Evolutionary conservation across 225 moss, liverwort and hornwort species (phyloP).

Genomic region (Bryoerythrophyllum caledonicum): DNA sequence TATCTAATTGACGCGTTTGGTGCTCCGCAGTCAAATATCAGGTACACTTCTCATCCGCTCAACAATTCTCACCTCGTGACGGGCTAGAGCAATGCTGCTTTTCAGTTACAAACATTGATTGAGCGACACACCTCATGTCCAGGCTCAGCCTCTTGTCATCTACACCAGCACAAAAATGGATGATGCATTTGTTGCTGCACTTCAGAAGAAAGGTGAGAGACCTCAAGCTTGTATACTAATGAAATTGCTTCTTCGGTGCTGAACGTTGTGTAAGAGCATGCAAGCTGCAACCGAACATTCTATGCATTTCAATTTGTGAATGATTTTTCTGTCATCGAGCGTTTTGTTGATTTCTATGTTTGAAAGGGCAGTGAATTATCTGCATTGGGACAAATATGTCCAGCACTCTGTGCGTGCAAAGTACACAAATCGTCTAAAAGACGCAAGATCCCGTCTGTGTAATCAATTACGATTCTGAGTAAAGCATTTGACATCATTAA

Average conservation of each 20-base stretch:
- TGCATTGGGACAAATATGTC: neutral
- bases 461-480: conserved; percentile 5
- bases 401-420: neutral
- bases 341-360: neutral
- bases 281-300: conserved; percentile 11
- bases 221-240: neutral
- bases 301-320: neutral
- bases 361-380: neutral
- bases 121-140: conserved; percentile 35
- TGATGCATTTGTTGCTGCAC: conserved; percentile 72
- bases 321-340: conserved; percentile 1
- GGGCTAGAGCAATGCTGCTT: conserved; percentile 10
- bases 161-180: conserved; percentile 96
- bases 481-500: conserved; percentile 9
- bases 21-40: conserved; percentile 57
- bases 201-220: conserved; percentile 71
- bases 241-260: neutral
- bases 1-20: conserved; percentile 16
- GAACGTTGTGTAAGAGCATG: neutral
- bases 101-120: conserved; percentile 21
- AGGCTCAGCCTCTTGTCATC: conserved; percentile 80
- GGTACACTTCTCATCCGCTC: conserved; percentile 34
- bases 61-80: conserved; percentile 7
- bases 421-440: neutral
- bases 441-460: neutral